A percentile compares a stretch with the other conserved stretches of the same genome.
phyloP scores from a whole-genome alignment of 1,139 yeast species.

The Yamadazyma atlantica region DNA sequence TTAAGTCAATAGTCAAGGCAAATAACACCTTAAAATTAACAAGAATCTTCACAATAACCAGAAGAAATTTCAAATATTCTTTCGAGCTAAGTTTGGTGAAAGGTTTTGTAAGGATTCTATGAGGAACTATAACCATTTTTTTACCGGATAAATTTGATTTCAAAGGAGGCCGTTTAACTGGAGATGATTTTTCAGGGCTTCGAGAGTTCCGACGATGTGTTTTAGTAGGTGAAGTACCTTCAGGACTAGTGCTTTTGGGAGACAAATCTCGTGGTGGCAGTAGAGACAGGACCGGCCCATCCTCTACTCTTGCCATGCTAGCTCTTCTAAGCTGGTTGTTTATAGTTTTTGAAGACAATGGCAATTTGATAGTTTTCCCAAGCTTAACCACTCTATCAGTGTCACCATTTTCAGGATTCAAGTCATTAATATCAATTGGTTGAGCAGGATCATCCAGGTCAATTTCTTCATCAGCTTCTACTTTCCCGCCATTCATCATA shows the following conservation, averaged over 20 bases:
- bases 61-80: conserved; percentile 40
- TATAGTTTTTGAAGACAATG: conserved; percentile 43
- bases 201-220: not conserved
- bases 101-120: conserved; percentile 43
- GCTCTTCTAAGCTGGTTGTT: conserved; percentile 36
- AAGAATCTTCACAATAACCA: conserved; percentile 37
- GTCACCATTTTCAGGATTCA: conserved; percentile 11
- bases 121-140: conserved; percentile 42
- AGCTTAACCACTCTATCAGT: conserved; percentile 34
- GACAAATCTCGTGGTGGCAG: not conserved
- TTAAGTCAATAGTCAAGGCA: conserved; percentile 13
- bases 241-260: not conserved
- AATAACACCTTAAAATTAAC: conserved; percentile 37
- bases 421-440: conserved; percentile 2
- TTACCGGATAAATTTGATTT: conserved; percentile 15
- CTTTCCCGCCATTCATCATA: conserved; percentile 23
- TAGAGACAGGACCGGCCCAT: not conserved
- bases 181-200: not conserved
- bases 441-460: conserved; percentile 11
- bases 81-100: conserved; percentile 38
- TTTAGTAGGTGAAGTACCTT: not conserved
- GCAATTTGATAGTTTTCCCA: conserved; percentile 38
- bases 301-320: conserved; percentile 10
- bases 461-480: conserved; percentile 15
- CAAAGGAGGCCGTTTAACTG: not conserved